Base-by-base conservation (phyloP, 129 eudicot species). In the Glebionis coronaria region DNA sequence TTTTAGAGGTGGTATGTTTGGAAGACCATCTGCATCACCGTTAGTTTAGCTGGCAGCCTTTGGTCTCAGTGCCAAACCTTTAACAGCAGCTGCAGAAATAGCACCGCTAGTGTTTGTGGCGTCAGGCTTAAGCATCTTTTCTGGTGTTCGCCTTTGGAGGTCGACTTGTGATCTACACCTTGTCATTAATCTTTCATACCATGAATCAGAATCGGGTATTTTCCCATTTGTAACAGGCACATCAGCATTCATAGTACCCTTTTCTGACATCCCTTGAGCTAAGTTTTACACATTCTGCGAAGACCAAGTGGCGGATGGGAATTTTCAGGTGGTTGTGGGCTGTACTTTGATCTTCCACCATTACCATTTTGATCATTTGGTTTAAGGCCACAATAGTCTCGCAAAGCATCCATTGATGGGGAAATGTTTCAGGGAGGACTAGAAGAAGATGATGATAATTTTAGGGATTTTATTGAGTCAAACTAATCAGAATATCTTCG, bases 381-480 rank as follows among this genome's bases (percentile, higher is more conserved):
- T 56, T 67, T 76, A 16, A 88, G 96, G 60, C 95, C 96, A 71
- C 88, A 92, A 68, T 83, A 82, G 55, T 91, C 85, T 57, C 79
- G 91, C 69, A 85, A 73, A 68, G 61, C 74, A 69, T 78, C 78
- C 95, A 92, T 92, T 28, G 91, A 91, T 73, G 88, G 93, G 18
- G 95, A 83, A 16, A 83, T 76, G 23, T 68, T 73, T 42, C 67
- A 71, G 16, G 82, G 74, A 15, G 25, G 25, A 23, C 1, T 23
- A 2, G 95, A 64, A 55, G 98, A 88, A 46, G 92, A 72, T n/a
- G n/a, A n/a, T 21, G 78, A 87, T 21, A 85, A 27, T 72, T 78
- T 91, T 45, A 91, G 68, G 40, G 98, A 91, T 74, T 85, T 86
- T 55, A 88, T 72, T 3, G 96, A 81, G 68, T 91, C 88, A 67